Percentiles rank a stretch among this genome's conserved stretches.
phyloP scores from a whole-genome alignment of 345 rosid species.

The Acer campestre region DNA sequence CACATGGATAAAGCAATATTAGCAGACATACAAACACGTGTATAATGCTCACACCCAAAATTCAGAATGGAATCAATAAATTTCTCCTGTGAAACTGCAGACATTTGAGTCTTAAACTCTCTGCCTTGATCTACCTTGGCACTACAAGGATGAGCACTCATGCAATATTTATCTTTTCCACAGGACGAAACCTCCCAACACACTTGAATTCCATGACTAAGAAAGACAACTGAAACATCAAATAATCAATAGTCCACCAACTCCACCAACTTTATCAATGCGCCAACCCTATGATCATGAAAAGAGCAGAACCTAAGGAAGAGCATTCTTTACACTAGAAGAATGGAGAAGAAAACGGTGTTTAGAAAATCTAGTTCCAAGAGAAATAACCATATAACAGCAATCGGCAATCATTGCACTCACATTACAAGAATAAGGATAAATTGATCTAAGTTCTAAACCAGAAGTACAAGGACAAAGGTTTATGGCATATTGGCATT shows the following conservation, averaged over 20 bases:
- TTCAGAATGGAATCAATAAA: not conserved
- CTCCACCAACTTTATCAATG: too few species aligned
- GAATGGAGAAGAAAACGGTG: not conserved
- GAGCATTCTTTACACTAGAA: not conserved
- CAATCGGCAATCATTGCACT: not conserved
- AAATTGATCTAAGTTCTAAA: not conserved
- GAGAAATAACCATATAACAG: not conserved
- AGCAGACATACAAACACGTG: not conserved
- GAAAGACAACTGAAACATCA: too few species aligned
- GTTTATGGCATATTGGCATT: not conserved
- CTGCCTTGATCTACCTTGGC: too few species aligned
- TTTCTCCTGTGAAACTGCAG: not conserved
- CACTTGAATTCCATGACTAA: too few species aligned
- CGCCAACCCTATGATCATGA: too few species aligned
- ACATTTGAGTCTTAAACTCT: not conserved
- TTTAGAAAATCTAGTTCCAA: not conserved
- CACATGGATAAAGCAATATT: not conserved
- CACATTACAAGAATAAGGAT: not conserved
- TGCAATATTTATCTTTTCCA: not conserved
- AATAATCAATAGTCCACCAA: too few species aligned
- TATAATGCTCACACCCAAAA: not conserved
- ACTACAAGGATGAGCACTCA: not conserved
- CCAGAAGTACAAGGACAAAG: not conserved
- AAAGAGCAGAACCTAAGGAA: not conserved
- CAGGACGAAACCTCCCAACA: not conserved